Evolutionary conservation across 2,329 filamentous ascomycete genomes (phyloP).

Genomic region (Cladosporium sp.): DNA sequence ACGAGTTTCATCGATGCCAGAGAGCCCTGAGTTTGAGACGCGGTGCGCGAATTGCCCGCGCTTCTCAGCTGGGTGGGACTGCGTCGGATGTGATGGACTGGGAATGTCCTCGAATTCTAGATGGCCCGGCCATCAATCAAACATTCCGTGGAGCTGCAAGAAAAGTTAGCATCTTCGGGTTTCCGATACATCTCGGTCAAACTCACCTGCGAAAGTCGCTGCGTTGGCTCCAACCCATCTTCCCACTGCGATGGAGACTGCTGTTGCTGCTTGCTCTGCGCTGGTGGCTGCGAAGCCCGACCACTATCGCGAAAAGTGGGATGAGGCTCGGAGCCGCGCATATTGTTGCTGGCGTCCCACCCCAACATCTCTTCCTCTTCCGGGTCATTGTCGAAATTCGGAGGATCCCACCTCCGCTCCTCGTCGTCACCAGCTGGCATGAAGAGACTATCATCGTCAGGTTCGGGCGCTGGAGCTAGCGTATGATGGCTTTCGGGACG

Average conservation of each 20-base stretch:
- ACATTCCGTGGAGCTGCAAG: conserved; percentile 33
- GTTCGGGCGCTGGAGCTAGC: conserved; percentile 51
- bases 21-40: too few relatives aligned
- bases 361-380: conserved; percentile 64
- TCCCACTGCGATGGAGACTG: conserved; percentile 13
- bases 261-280: neutral
- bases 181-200: neutral
- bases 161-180: conserved; percentile 18
- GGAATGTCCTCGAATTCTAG: too few relatives aligned
- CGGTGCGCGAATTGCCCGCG: too few relatives aligned
- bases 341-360: conserved; percentile 67
- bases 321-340: conserved; percentile 43
- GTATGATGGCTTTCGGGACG: conserved; percentile 21
- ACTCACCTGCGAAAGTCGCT: conserved; percentile 64
- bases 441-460: conserved; percentile 65
- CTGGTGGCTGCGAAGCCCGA: conserved; percentile 20
- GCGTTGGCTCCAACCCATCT: conserved; percentile 62
- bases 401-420: conserved; percentile 68
- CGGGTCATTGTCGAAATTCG: conserved; percentile 59
- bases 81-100: too few relatives aligned
- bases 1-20: conserved; percentile 74
- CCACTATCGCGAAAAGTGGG: conserved; percentile 43
- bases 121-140: conserved; percentile 29
- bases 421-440: conserved; percentile 62
- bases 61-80: too few relatives aligned